phyloP scores from a whole-genome alignment of 441 rosid genomes.

The Syzygium syzygioides region DNA sequence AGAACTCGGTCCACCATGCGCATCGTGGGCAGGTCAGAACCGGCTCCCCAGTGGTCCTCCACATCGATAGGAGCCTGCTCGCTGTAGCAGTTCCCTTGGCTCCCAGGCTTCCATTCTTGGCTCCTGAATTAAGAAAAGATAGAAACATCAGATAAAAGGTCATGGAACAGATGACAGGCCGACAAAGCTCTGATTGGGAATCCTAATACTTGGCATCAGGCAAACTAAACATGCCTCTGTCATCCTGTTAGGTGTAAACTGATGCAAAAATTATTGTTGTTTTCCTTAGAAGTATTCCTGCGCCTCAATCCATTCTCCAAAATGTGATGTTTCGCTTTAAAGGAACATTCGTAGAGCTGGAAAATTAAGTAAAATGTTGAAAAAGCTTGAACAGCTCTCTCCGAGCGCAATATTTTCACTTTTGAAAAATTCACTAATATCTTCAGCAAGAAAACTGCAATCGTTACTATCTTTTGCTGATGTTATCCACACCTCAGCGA shows the following conservation, averaged over 20 bases:
- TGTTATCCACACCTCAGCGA: not conserved
- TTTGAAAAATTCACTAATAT: not conserved
- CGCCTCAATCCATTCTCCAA: not conserved
- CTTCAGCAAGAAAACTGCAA: not conserved
- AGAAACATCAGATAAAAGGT: not conserved
- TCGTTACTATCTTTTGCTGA: not conserved
- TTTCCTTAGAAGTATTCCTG: not conserved
- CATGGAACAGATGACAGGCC: not conserved
- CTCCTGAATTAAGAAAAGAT: constrained; percentile 41
- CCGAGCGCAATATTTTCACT: not conserved
- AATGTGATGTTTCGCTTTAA: not conserved
- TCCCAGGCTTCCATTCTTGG: constrained; percentile 72
- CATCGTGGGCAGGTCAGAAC: constrained; percentile 78
- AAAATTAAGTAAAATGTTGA: not conserved
- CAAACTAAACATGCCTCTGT: not conserved
- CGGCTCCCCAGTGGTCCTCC: constrained; percentile 85
- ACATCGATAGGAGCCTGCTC: constrained; percentile 55
- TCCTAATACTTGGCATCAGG: not conserved
- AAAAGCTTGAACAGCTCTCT: not conserved
- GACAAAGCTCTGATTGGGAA: not conserved
- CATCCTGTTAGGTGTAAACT: not conserved
- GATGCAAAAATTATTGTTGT: not conserved
- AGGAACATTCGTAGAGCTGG: not conserved
- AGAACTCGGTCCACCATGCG: constrained; percentile 65
- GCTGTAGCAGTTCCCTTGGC: constrained; percentile 74